phyloP scores from a whole-genome alignment of 2,329 filamentous ascomycete genomes.

The Clarireedia sp. region DNA sequence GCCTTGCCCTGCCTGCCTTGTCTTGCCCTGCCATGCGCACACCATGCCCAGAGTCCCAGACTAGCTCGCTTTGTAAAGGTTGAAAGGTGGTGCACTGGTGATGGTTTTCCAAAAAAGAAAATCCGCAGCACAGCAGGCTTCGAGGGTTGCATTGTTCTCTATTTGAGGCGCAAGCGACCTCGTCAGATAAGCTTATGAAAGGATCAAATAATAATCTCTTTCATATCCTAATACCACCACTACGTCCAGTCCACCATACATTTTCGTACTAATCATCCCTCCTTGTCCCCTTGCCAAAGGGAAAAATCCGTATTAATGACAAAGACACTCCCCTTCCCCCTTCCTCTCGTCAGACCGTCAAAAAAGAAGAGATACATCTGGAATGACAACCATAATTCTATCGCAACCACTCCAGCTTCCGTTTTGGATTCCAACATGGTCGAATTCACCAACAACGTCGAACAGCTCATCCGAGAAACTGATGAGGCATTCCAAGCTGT shows the following conservation, averaged over 20 bases:
- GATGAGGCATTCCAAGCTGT: slow-evolving; percentile 44
- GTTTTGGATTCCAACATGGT: slow-evolving; percentile 20
- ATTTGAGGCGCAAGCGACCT: slow-evolving; percentile 8
- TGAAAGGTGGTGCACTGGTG: not conserved
- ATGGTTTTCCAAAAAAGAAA: slow-evolving; percentile 3
- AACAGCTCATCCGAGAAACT: slow-evolving; percentile 41
- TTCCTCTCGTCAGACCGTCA: not conserved
- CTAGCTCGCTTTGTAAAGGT: not conserved
- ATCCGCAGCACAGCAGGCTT: slow-evolving; percentile 4
- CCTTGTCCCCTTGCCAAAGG: no score
- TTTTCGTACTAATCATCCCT: no score
- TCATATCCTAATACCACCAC: not conserved
- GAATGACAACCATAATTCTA: not conserved
- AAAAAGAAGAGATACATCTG: not conserved
- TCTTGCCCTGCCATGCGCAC: not conserved
- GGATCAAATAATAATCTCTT: slow-evolving; percentile 5
- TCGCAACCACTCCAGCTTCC: slow-evolving; percentile 17
- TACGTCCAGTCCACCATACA: not conserved
- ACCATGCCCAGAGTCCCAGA: not conserved
- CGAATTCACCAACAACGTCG: slow-evolving; percentile 23
- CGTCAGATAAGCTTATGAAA: slow-evolving; percentile 8
- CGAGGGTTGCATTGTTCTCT: not conserved
- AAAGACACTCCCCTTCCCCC: not conserved
- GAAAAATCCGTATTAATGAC: not conserved
- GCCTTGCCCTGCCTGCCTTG: not conserved